Percentiles rank a stretch among this genome's conserved stretches.
Evolutionary conservation across 768 basidiomycete genomes (phyloP).

Genomic region (Phlegmacium glaucopus): DNA sequence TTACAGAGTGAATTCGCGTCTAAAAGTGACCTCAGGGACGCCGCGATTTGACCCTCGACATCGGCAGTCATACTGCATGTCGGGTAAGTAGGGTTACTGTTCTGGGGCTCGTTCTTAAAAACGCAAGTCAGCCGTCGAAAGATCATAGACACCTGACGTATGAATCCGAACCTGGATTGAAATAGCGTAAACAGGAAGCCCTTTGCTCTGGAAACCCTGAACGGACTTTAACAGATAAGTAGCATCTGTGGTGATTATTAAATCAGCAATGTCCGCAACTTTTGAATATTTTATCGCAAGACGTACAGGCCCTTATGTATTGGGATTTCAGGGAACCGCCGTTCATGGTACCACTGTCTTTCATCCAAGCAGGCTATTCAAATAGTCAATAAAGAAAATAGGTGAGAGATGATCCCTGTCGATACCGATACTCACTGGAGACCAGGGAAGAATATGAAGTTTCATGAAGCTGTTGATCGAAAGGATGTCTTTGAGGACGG

Average conservation of each 20-base stretch:
- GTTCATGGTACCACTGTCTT: conserved; percentile 59
- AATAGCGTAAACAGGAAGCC: conserved; percentile 61
- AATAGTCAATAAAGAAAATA: not conserved
- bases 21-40: conserved; percentile 52
- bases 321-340: conserved; percentile 56
- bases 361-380: conserved; percentile 76
- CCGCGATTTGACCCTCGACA: conserved; percentile 58
- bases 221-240: conserved; percentile 70
- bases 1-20: conserved; percentile 56
- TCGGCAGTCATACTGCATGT: conserved; percentile 52
- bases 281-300: not conserved
- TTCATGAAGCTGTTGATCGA: conserved; percentile 45
- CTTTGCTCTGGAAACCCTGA: conserved; percentile 63
- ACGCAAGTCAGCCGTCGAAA: not conserved
- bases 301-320: conserved; percentile 48
- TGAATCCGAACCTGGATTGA: conserved; percentile 40
- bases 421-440: conserved; percentile 60
- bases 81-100: conserved; percentile 67
- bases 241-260: conserved; percentile 47
- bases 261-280: too few relatives aligned
- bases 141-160: not conserved
- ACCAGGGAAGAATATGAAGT: conserved; percentile 52
- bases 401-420: not conserved
- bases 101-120: conserved; percentile 46
- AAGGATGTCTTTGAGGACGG: conserved; percentile 60